Evolutionary conservation across 1,284 basidiomycete genomes (phyloP), one percentile per base, ranked within the genome.

Genomic region (Apiotrichum porosum): DNA sequence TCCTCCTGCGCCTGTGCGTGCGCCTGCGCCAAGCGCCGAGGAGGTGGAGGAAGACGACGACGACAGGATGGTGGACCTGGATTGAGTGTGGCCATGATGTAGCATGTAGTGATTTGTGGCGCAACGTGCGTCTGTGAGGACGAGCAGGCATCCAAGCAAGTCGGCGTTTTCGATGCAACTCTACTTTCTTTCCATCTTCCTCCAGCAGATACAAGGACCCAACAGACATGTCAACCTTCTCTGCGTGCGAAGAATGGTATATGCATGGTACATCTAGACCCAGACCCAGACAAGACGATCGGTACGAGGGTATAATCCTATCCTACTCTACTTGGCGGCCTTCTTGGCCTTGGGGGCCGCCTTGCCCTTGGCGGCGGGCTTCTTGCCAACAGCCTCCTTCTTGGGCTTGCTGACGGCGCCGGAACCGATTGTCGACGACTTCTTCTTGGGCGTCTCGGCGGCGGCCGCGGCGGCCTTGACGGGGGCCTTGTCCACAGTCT

Each of bases 371-470:
- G 30, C 39, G 28, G 30, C 34, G 41, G 47, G 51, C 37, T 42
- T 28, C 30, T 32, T 34, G 32, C 55, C 55, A 10, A 53, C 40
- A 3, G 42, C 57, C n/a, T 47, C 49, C 9, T 34, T 18, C 54
- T 57, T 60, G 37, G 58, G 51, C 51, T 54, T 49, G 36, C 51
- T 58, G 34, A 36, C 41, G 23, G 42, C 36, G 0, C 47, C 53
- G 2, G 60, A 62, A 17, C 64, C 66, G 34, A 68, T 47, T 8
- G 57, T 61, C 24, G 62, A 62, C 34, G 45, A 48, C 56, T 66
- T 66, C 49, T 53, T 56, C 47, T 39, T 50, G 34, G 31, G 10
- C 36, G 14, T 22, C n/a, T 21, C 33, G 23, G 13, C 10, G n/a
- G 31, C 37, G 17, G 34, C 24, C 19, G 38, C 30, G 18, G 47